Percentiles rank a stretch among this genome's conserved stretches.
These are phyloP conservation scores for Leptosphaerulina australis DNA, from an alignment of 2,329 filamentous ascomycete species.

Conservation along the genomic window DNA sequence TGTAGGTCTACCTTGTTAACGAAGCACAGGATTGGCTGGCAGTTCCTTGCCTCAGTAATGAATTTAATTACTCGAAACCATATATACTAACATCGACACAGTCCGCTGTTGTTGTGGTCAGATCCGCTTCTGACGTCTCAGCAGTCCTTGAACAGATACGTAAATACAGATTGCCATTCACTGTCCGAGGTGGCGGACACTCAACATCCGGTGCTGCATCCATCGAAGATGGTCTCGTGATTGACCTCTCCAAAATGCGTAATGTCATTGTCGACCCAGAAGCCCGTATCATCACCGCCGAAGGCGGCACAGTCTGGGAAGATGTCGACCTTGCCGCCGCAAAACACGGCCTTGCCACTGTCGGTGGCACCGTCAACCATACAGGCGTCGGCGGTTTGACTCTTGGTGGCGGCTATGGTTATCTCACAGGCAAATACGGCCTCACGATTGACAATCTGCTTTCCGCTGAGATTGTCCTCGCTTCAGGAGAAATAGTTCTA, in stretches of 20 bases:
- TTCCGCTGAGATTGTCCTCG: conserved; percentile 42
- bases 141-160: conserved; percentile 32
- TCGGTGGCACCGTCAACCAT: conserved; percentile 67
- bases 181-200: conserved; percentile 63
- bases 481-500: conserved; percentile 44
- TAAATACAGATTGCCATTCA: conserved; percentile 53
- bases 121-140: conserved; percentile 19
- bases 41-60: not conserved
- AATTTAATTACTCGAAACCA: not conserved
- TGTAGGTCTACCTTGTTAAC: conserved; percentile 7
- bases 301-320: conserved; percentile 61
- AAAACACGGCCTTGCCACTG: conserved; percentile 61
- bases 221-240: conserved; percentile 59
- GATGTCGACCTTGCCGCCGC: conserved; percentile 61
- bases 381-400: conserved; percentile 66
- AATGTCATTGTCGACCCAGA: conserved; percentile 56
- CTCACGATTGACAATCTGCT: conserved; percentile 57
- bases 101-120: conserved; percentile 18
- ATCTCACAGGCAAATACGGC: conserved; percentile 61
- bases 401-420: conserved; percentile 64
- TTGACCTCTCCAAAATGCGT: conserved; percentile 61
- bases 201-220: conserved; percentile 60
- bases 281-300: conserved; percentile 55
- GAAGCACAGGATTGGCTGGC: not conserved
- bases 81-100: not conserved